These are phyloP conservation scores for Ogataea degrootiae DNA, from an alignment of 805 yeast genomes.

Conservation along the genomic window DNA sequence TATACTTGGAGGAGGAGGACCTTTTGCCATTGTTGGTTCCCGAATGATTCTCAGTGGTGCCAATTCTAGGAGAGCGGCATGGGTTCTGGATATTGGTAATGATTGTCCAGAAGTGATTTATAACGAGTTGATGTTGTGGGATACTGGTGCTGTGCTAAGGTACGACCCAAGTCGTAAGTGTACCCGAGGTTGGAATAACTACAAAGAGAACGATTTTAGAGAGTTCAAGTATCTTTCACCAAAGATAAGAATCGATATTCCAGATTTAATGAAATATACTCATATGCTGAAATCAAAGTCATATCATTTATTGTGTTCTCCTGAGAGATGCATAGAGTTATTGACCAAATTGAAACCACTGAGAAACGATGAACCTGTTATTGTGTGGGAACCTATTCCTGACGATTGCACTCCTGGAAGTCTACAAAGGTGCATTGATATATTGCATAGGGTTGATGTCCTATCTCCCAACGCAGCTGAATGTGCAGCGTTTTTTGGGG, in stretches of 20 bases:
- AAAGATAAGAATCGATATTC: conserved; percentile 52
- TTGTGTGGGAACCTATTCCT: conserved; percentile 87
- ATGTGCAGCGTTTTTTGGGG: conserved; percentile 60
- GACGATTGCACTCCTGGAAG: conserved; percentile 58
- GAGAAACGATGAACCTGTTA: conserved; percentile 31
- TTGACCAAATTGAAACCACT: conserved; percentile 28
- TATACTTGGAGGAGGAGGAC: conserved; percentile 88
- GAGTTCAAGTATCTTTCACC: conserved; percentile 58
- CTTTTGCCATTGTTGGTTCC: conserved; percentile 74
- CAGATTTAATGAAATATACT: conserved; percentile 43
- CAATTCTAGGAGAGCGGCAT: conserved; percentile 40
- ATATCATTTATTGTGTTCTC: conserved; percentile 73
- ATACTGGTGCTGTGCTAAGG: conserved; percentile 54
- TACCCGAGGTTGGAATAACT: conserved; percentile 77
- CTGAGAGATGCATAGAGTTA: conserved; percentile 52
- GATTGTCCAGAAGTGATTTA: conserved; percentile 61
- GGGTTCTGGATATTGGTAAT: conserved; percentile 73
- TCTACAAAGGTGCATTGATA: conserved; percentile 31
- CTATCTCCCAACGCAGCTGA: conserved; percentile 85
- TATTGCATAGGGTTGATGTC: conserved; percentile 46
- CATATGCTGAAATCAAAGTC: conserved; percentile 38
- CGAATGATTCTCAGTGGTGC: conserved; percentile 44
- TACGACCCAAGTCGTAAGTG: conserved; percentile 51
- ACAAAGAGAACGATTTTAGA: conserved; percentile 58
- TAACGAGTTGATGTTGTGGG: conserved; percentile 51